Base-by-base conservation (phyloP, 2,329 filamentous ascomycete genomes). In the Purpureocillium lavendulum region DNA sequence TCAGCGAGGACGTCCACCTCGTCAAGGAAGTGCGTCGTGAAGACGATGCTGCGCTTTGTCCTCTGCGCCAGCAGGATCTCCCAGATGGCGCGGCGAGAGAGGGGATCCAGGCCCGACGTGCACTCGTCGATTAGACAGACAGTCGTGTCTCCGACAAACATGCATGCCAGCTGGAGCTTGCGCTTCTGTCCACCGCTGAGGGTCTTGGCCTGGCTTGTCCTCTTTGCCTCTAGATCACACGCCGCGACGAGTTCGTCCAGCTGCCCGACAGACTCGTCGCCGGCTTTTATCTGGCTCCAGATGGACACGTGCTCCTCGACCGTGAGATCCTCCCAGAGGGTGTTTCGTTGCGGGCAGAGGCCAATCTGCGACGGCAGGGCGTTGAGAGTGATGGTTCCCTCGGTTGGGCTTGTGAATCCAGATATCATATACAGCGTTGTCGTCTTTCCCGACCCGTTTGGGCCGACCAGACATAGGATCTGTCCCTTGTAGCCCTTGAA, bases 1-100 rank as follows among this genome's bases (percentile, higher is more conserved):
- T 85, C 81, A 1, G 80, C 76, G 1, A 84, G 68, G 2, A 84
- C 64, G 49, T 84, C 80, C 4, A 78, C 80, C 55, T 85, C 80
- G 47, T 84, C 81, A 15, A 85, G 64, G 53, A 84, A 84, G 56
- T 85, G 81, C 0, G 80, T 84, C 0, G 81, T 84, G 30, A 84
- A 62, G 12, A 85, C 62, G 52, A 84, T 79, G 2, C 77, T 81
- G 30, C 80, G 63, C 39, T 67, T 67, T 4, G 75, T 73, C 38
- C 80, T 70, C 50, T 83, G 77, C 2, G 73, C 70, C 3, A 84
- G 62, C 2, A 85, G 64, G 37, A 85, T 84, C 43, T 84, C 77
- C 80, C 80, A 84, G 35, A 85, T 80, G 53, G 79, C 80, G 18
- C 79, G 62, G 35, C 81, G 66, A 1, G 77, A 81, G 1, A 84